Percentiles rank a stretch among this genome's conserved stretches.
phyloP scores from a whole-genome alignment of 306 rosid species.

The Acacia confusa region DNA sequence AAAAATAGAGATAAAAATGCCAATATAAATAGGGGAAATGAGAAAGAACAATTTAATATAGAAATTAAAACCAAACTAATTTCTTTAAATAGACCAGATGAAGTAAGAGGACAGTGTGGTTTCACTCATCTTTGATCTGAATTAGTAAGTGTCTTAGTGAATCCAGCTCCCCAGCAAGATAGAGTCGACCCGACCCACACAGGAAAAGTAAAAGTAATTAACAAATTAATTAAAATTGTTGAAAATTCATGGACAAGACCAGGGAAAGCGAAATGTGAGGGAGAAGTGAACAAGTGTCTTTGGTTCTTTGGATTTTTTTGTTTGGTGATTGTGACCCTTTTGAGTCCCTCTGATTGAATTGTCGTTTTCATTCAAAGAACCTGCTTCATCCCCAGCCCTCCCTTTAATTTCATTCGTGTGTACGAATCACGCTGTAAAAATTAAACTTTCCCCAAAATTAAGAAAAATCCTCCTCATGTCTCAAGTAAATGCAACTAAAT shows the following conservation, averaged over 20 bases:
- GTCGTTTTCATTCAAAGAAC: constrained; percentile 24
- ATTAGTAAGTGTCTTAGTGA: no score
- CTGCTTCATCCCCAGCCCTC: background rate
- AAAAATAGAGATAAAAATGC: no score
- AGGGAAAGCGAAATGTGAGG: background rate
- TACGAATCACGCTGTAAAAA: constrained; percentile 9
- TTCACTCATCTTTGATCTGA: no score
- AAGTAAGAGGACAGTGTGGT: no score
- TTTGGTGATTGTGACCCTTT: background rate
- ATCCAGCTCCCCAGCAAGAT: no score
- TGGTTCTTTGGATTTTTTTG: background rate
- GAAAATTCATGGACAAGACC: background rate
- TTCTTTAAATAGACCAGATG: no score
- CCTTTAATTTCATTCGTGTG: background rate
- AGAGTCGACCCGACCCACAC: no score
- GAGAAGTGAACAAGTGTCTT: constrained; percentile 6
- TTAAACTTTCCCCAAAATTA: constrained; percentile 9
- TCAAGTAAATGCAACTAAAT: no score
- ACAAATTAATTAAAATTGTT: background rate
- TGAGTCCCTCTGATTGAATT: background rate
- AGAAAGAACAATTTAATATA: background rate
- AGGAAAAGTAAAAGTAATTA: no score
- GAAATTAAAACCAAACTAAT: no score
- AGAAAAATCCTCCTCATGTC: constrained; percentile 4
- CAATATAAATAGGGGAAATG: background rate